Percentiles rank a stretch among this genome's conserved stretches.
Conservation (phyloP, 1,284 basidiomycete genomes). For the Stygiomarasmius scandens region DNA sequence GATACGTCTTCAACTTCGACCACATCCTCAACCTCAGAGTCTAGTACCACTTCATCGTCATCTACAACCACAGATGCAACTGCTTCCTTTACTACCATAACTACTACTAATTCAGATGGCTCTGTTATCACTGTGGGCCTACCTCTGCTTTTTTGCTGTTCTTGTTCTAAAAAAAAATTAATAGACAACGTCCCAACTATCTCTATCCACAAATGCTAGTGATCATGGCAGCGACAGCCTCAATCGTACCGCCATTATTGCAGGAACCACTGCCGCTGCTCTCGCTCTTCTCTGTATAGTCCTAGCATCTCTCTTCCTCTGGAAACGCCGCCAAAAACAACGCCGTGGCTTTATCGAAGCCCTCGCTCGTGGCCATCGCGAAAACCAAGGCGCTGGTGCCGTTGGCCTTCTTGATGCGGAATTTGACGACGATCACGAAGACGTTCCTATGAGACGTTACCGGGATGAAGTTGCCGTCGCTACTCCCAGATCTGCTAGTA, state of each 20-base stretch:
- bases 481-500: constrained; percentile 13
- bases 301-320: constrained; percentile 42
- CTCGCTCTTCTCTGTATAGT: constrained; percentile 36
- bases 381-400: constrained; percentile 45
- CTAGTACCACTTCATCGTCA: not conserved
- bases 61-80: constrained; percentile 15
- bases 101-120: constrained; percentile 13
- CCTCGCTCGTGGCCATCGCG: constrained; percentile 34
- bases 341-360: constrained; percentile 38
- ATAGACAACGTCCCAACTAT: constrained; percentile 1
- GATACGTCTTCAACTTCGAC: constrained; percentile 18
- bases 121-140: constrained; percentile 4
- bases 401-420: constrained; percentile 27
- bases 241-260: constrained; percentile 45
- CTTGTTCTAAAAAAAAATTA: not conserved
- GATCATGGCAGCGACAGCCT: not conserved
- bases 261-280: constrained; percentile 45
- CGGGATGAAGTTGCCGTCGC: constrained; percentile 14
- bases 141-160: not conserved
- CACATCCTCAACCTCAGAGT: not conserved
- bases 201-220: constrained; percentile 24
- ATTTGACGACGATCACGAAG: constrained; percentile 31
- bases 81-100: constrained; percentile 15
- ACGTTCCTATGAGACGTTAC: constrained; percentile 28
- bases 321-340: constrained; percentile 44